phyloP scores from a whole-genome alignment of 495 filamentous ascomycete species.

The Durotheca rogersii region DNA sequence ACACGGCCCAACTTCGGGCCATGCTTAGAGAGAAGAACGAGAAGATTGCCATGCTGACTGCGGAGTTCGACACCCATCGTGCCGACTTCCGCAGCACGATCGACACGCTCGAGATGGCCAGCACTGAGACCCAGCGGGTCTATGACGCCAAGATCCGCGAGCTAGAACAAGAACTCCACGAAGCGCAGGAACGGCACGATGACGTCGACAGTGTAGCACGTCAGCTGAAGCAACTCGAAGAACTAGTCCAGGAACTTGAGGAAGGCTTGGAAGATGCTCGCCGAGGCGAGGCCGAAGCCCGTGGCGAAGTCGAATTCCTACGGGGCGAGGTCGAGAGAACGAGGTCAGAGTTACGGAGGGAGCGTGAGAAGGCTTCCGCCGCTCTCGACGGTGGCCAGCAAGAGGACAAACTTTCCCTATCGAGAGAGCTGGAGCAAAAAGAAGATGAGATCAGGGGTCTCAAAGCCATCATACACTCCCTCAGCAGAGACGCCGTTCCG shows the following conservation, averaged over 20 bases:
- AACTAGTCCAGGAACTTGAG: conserved; percentile 92
- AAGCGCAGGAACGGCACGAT: conserved; percentile 75
- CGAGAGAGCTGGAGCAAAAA: conserved; percentile 85
- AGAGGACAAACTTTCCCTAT: conserved; percentile 45
- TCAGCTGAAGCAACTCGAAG: conserved; percentile 93
- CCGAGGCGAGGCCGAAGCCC: conserved; percentile 93
- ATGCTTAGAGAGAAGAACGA: conserved; percentile 94
- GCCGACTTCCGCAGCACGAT: conserved; percentile 97
- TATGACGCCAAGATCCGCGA: conserved; percentile 92
- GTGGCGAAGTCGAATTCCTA: conserved; percentile 94
- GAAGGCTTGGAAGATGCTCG: conserved; percentile 95
- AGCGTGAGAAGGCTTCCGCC: conserved; percentile 82
- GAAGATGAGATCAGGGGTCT: conserved; percentile 96
- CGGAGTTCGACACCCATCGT: conserved; percentile 92
- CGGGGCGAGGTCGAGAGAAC: conserved; percentile 93
- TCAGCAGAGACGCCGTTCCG: conserved; percentile 71
- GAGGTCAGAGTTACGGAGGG: conserved; percentile 83
- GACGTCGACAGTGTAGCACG: conserved; percentile 88
- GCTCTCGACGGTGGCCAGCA: conserved; percentile 55
- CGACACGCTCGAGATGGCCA: conserved; percentile 93
- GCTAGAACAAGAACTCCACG: conserved; percentile 79
- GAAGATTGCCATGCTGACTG: conserved; percentile 85
- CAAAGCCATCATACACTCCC: conserved; percentile 95
- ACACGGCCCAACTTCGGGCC: conserved; percentile 72
- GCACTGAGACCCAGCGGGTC: conserved; percentile 94